Percentiles rank a stretch among this genome's conserved stretches.
Evolutionary conservation across 2,329 filamentous ascomycete species (phyloP).

Genomic region (Aspergillus sp.): DNA sequence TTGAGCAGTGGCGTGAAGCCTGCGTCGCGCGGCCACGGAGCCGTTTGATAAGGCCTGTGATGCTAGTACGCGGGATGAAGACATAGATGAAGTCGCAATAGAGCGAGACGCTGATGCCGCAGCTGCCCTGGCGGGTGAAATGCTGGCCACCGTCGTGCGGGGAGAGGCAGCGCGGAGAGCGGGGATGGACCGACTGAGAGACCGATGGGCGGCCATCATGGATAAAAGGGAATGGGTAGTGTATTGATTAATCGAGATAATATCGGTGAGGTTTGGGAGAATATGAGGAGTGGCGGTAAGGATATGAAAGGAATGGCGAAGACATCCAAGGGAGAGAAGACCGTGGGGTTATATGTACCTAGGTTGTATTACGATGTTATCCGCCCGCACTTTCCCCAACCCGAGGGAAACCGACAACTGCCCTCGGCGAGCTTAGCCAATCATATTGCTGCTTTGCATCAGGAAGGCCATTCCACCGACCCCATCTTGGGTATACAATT

Average conservation of each 20-base stretch:
- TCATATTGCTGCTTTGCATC: not conserved
- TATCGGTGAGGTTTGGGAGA: not conserved
- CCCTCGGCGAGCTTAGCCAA: slow-evolving; percentile 2
- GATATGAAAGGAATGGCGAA: not conserved
- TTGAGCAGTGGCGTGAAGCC: slow-evolving; percentile 55
- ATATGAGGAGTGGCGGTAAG: not conserved
- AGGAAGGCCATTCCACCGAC: slow-evolving; percentile 1
- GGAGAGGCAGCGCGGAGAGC: slow-evolving; percentile 37
- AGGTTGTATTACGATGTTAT: not conserved
- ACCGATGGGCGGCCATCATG: slow-evolving; percentile 41
- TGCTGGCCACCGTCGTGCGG: slow-evolving; percentile 32
- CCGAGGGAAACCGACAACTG: slow-evolving; percentile 12
- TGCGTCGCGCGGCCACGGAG: slow-evolving; percentile 27
- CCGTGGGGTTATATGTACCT: not conserved
- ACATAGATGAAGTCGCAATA: slow-evolving; percentile 21
- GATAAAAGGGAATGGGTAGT: not conserved
- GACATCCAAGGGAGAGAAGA: not conserved
- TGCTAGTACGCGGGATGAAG: slow-evolving; percentile 21
- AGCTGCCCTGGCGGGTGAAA: slow-evolving; percentile 22
- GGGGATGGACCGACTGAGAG: slow-evolving; percentile 38
- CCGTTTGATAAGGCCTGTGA: slow-evolving; percentile 19
- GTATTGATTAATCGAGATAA: not conserved
- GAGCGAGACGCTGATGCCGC: slow-evolving; percentile 25
- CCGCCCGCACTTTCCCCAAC: not conserved
- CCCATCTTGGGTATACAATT: not conserved